Percentiles rank a stretch among this genome's conserved stretches.
phyloP scores from a whole-genome alignment of 768 basidiomycete genomes.

The Mycena pura region DNA sequence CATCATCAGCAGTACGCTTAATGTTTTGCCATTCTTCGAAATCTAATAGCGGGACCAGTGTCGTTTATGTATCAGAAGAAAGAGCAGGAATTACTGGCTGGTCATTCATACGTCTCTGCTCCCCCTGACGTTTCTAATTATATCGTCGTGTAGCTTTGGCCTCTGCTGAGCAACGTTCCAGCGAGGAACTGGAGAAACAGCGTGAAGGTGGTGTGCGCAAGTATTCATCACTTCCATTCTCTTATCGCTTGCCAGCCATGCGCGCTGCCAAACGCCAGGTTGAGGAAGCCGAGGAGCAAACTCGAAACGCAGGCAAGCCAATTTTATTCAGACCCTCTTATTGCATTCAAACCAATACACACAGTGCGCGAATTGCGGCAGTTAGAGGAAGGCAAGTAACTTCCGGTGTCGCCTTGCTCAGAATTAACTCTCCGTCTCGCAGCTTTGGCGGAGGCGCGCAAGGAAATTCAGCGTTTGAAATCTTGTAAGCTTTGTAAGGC shows the following conservation, averaged over 20 bases:
- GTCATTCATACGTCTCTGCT: not conserved
- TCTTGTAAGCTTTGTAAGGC: slow-evolving; percentile 7
- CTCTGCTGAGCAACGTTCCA: slow-evolving; percentile 16
- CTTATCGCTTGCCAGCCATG: slow-evolving; percentile 7
- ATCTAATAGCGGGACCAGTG: slow-evolving; percentile 5
- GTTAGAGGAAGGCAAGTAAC: slow-evolving; percentile 14
- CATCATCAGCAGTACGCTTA: slow-evolving; percentile 24
- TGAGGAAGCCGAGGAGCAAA: slow-evolving; percentile 25
- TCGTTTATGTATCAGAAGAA: slow-evolving; percentile 28
- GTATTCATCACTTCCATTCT: not conserved
- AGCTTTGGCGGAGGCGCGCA: slow-evolving; percentile 23
- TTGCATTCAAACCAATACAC: not conserved
- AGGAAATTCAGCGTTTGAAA: slow-evolving; percentile 22
- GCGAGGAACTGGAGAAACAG: slow-evolving; percentile 24
- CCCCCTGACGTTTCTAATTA: not conserved
- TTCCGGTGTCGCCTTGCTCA: not conserved
- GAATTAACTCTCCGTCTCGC: not conserved
- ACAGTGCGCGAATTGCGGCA: slow-evolving; percentile 23
- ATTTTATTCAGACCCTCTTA: not conserved
- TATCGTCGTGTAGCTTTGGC: slow-evolving; percentile 12
- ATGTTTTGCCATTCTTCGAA: not conserved
- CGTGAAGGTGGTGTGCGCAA: slow-evolving; percentile 11
- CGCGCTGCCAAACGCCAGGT: slow-evolving; percentile 21
- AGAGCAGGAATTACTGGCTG: slow-evolving; percentile 21
- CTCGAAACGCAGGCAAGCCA: slow-evolving; percentile 15